A percentile compares a stretch with the other conserved stretches of the same genome.
phyloP scores from a whole-genome alignment of 768 basidiomycete genomes.

The Lactifluus volemus region DNA sequence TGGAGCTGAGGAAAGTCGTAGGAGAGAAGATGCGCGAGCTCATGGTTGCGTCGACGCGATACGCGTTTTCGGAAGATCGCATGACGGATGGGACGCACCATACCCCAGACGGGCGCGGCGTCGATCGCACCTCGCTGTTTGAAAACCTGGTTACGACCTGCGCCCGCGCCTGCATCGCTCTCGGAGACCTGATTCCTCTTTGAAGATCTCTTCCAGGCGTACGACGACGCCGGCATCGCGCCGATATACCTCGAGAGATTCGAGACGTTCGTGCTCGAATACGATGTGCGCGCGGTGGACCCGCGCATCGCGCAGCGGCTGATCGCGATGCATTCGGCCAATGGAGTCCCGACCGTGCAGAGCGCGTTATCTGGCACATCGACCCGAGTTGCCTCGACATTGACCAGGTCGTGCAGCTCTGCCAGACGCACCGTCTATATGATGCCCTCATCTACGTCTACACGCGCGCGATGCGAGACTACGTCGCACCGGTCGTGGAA shows the following conservation, averaged over 20 bases:
- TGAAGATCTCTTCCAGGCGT: slow-evolving; percentile 88
- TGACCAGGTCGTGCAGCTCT: slow-evolving; percentile 84
- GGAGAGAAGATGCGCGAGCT: slow-evolving; percentile 72
- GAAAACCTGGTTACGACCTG: slow-evolving; percentile 76
- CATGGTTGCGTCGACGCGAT: slow-evolving; percentile 79
- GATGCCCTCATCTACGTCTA: slow-evolving; percentile 95
- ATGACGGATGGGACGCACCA: slow-evolving; percentile 84
- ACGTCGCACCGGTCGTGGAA: slow-evolving; percentile 81
- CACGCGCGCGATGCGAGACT: slow-evolving; percentile 80
- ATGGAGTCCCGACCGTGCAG: slow-evolving; percentile 65
- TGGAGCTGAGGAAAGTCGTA: slow-evolving; percentile 53
- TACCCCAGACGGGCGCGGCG: slow-evolving; percentile 77
- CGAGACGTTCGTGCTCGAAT: slow-evolving; percentile 73
- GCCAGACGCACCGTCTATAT: slow-evolving; percentile 75
- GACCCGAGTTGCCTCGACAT: slow-evolving; percentile 87
- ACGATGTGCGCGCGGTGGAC: slow-evolving; percentile 65
- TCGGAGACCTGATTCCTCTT: slow-evolving; percentile 83
- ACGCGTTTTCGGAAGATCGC: slow-evolving; percentile 92
- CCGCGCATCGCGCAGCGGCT: slow-evolving; percentile 84
- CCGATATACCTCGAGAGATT: slow-evolving; percentile 77
- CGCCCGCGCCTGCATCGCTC: slow-evolving; percentile 69
- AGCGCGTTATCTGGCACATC: slow-evolving; percentile 93
- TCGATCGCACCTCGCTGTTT: slow-evolving; percentile 86
- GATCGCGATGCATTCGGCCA: slow-evolving; percentile 66
- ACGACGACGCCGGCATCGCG: slow-evolving; percentile 75